These are phyloP conservation scores for Calonectria pseudoturangicola DNA, from an alignment of 2,329 filamentous ascomycete species.

Conservation along the genomic window DNA sequence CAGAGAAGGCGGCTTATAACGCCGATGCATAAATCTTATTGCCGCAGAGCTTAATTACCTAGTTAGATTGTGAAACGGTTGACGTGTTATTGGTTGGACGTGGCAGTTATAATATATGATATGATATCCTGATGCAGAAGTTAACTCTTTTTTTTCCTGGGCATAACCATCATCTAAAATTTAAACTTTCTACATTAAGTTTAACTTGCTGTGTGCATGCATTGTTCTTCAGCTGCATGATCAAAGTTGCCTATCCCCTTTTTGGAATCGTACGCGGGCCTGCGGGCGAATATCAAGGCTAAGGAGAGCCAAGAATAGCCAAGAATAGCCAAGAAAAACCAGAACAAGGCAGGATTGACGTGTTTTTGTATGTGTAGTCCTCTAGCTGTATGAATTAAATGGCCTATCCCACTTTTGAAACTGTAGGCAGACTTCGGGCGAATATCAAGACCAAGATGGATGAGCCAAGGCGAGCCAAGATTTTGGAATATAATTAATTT, in stretches of 20 bases:
- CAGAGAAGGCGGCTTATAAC: slow-evolving; percentile 36
- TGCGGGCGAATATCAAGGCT: too few relatives aligned
- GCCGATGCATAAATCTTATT: slow-evolving; percentile 1
- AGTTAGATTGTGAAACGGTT: slow-evolving; percentile 1
- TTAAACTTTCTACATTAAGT: slow-evolving; percentile 2
- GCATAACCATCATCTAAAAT: background rate
- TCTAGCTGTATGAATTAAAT: background rate
- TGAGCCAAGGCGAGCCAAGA: too few relatives aligned
- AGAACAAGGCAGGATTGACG: too few relatives aligned
- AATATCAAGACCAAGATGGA: too few relatives aligned
- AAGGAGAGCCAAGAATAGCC: too few relatives aligned
- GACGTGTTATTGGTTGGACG: background rate
- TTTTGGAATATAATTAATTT: slow-evolving; percentile 4
- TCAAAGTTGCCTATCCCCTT: background rate
- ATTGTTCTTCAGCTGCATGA: background rate
- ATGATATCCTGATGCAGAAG: background rate
- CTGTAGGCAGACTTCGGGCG: background rate
- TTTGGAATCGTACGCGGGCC: background rate
- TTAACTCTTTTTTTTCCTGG: background rate
- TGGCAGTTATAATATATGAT: background rate
- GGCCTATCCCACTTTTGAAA: background rate
- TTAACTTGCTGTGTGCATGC: slow-evolving; percentile 11
- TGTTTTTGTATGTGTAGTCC: background rate
- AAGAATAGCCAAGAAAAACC: too few relatives aligned
- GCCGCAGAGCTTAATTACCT: background rate